phyloP scores from a whole-genome alignment of 2,329 filamentous ascomycete genomes.

The Cercospora zeina region DNA sequence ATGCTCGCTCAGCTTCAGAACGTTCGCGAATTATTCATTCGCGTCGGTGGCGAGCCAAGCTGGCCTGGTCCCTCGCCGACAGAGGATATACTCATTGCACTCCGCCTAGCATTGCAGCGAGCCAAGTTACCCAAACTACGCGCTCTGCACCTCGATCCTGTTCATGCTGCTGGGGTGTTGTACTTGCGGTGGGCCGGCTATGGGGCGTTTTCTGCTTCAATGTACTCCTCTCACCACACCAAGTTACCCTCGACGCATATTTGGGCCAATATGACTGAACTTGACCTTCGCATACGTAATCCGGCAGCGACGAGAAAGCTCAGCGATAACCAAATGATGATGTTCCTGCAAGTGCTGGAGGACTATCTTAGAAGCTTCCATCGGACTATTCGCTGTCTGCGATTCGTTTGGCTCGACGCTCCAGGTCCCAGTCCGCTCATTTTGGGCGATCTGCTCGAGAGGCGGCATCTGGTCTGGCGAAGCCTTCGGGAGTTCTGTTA shows the following conservation, averaged over 20 bases:
- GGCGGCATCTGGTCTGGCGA: slow-evolving; percentile 28
- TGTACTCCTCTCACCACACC: slow-evolving; percentile 10
- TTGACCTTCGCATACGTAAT: slow-evolving; percentile 37
- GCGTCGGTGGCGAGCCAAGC: slow-evolving; percentile 33
- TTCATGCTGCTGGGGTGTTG: slow-evolving; percentile 39
- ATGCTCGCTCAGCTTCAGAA: slow-evolving; percentile 26
- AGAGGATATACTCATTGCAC: slow-evolving; percentile 32
- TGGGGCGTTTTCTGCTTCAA: slow-evolving; percentile 29
- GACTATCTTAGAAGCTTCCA: slow-evolving; percentile 39
- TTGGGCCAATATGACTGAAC: slow-evolving; percentile 34
- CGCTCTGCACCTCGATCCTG: slow-evolving; percentile 31
- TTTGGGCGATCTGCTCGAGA: slow-evolving; percentile 28
- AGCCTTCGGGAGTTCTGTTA: slow-evolving; percentile 32
- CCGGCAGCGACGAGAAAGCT: slow-evolving; percentile 26
- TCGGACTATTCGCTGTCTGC: slow-evolving; percentile 32
- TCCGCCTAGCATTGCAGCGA: slow-evolving; percentile 37
- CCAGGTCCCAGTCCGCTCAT: slow-evolving; percentile 37
- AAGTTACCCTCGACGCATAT: slow-evolving; percentile 9
- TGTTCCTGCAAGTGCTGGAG: slow-evolving; percentile 38
- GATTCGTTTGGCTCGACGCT: slow-evolving; percentile 38
- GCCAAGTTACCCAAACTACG: slow-evolving; percentile 26
- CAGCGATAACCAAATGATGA: slow-evolving; percentile 29
- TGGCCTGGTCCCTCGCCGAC: slow-evolving; percentile 36
- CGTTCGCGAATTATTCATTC: slow-evolving; percentile 28
- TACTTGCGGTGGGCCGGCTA: slow-evolving; percentile 39